These are phyloP conservation scores for Debaryomyces prosopidis DNA, from an alignment of 805 yeast species.

Conservation along the genomic window DNA sequence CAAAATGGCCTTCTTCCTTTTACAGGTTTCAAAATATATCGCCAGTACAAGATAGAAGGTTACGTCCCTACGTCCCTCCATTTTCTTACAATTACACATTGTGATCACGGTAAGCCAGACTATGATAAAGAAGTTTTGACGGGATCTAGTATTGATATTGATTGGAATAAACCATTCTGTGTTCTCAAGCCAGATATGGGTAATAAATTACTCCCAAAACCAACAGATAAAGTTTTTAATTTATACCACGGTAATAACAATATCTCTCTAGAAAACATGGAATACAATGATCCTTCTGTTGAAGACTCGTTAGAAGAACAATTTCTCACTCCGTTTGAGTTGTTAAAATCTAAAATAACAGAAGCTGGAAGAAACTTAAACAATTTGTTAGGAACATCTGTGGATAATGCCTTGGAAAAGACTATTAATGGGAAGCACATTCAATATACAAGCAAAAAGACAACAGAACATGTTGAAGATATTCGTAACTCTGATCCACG, in stretches of 20 bases:
- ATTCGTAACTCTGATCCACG: slow-evolving; percentile 15
- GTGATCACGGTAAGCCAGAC: slow-evolving; percentile 50
- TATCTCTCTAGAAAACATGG: background rate
- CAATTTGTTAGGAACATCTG: slow-evolving; percentile 6
- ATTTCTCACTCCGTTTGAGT: background rate
- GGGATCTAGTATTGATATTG: slow-evolving; percentile 34
- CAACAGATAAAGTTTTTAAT: slow-evolving; percentile 11
- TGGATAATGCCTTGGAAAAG: slow-evolving; percentile 19
- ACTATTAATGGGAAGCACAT: slow-evolving; percentile 14
- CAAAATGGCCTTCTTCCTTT: slow-evolving; percentile 34
- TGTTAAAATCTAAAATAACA: background rate
- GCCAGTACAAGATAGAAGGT: slow-evolving; percentile 46
- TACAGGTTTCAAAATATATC: slow-evolving; percentile 57
- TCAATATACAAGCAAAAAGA: slow-evolving; percentile 22
- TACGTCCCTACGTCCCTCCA: slow-evolving; percentile 39
- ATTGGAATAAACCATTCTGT: slow-evolving; percentile 53
- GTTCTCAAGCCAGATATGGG: slow-evolving; percentile 32
- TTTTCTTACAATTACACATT: slow-evolving; percentile 49
- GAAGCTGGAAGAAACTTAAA: slow-evolving; percentile 3
- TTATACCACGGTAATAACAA: background rate
- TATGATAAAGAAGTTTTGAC: slow-evolving; percentile 40
- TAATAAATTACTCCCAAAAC: slow-evolving; percentile 7
- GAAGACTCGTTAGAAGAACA: background rate
- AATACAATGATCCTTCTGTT: background rate
- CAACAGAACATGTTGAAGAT: slow-evolving; percentile 15